Conservation (phyloP, 2,329 filamentous ascomycete genomes). For the Tolypocladium ovalisporum region DNA sequence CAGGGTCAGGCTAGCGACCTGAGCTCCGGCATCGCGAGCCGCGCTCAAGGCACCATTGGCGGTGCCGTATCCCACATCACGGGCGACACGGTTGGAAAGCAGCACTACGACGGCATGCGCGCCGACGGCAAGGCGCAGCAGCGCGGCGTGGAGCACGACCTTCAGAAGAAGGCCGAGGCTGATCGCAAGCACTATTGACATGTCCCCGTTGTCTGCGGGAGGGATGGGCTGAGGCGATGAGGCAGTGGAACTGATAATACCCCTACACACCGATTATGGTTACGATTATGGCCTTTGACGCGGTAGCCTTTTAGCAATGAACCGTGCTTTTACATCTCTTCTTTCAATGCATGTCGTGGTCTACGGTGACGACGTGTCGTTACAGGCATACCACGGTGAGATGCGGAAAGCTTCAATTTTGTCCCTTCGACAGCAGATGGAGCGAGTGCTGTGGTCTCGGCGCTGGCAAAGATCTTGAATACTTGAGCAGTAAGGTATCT, state of each 20-base stretch:
- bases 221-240: neutral
- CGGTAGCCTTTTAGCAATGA: neutral
- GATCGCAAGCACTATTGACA: too few relatives aligned
- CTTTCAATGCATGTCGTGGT: too few relatives aligned
- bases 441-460: too few relatives aligned
- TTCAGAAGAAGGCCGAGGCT: constrained; percentile 53
- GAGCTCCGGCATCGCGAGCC: constrained; percentile 51
- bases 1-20: constrained; percentile 71
- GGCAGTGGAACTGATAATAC: constrained; percentile 1
- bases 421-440: too few relatives aligned
- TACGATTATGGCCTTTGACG: neutral
- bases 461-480: too few relatives aligned
- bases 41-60: constrained; percentile 62
- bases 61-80: constrained; percentile 60
- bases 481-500: too few relatives aligned
- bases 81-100: constrained; percentile 56
- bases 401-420: too few relatives aligned
- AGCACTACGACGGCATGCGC: constrained; percentile 57
- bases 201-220: too few relatives aligned
- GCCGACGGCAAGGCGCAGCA: constrained; percentile 77
- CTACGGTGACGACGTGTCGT: neutral
- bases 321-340: neutral
- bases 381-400: neutral
- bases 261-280: neutral
- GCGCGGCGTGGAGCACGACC: constrained; percentile 71